Percentiles rank a stretch among this genome's conserved stretches.
phyloP scores from a whole-genome alignment of 495 filamentous ascomycete species.

The Choiromyces venosus region DNA sequence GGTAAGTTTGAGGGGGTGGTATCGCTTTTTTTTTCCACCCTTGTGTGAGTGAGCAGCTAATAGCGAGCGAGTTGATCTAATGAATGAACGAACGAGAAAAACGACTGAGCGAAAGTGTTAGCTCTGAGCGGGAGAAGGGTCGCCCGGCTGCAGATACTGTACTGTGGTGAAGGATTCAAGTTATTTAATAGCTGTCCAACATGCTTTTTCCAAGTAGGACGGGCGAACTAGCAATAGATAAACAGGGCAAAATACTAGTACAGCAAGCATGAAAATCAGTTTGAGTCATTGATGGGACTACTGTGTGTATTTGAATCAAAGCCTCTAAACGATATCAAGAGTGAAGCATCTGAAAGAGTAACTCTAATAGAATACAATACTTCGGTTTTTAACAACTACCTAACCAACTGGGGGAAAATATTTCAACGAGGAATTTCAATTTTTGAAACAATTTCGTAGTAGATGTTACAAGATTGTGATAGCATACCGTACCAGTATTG shows the following conservation, averaged over 20 bases:
- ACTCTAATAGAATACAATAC: no score
- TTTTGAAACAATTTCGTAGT: background rate
- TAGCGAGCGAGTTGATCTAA: background rate
- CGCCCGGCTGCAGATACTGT: background rate
- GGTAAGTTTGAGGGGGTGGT: no score
- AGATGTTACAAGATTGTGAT: background rate
- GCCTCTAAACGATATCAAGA: background rate
- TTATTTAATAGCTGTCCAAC: background rate
- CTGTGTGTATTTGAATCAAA: background rate
- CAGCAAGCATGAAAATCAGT: background rate
- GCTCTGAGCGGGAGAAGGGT: background rate
- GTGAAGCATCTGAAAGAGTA: background rate
- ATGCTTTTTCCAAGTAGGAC: background rate
- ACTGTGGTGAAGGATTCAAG: background rate
- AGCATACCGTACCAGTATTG: background rate
- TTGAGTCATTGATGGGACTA: background rate
- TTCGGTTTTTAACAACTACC: background rate
- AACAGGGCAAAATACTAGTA: background rate
- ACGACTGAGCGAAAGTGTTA: background rate
- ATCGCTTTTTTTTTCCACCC: background rate
- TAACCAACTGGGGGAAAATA: background rate
- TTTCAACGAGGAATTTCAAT: background rate
- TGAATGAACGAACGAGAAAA: background rate
- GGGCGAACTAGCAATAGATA: background rate
- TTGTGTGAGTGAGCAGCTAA: background rate